phyloP scores from a whole-genome alignment of 2,329 filamentous ascomycete species.

The Trichoderma endophyticum region DNA sequence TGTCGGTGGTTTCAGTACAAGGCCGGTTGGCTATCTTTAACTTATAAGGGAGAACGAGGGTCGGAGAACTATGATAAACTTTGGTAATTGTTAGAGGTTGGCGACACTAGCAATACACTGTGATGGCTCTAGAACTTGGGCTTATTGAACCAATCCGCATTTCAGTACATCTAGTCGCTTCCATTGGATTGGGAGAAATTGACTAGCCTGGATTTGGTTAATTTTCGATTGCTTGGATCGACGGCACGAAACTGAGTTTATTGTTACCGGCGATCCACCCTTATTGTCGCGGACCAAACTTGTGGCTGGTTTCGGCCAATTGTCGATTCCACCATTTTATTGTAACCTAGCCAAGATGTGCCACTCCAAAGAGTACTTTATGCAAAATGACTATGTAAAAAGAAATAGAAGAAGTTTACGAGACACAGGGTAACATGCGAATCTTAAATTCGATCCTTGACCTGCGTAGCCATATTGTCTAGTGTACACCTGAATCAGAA shows the following conservation, averaged over 20 bases:
- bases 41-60: background rate
- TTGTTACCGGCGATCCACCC: background rate
- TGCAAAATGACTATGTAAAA: background rate
- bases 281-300: background rate
- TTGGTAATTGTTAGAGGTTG: background rate
- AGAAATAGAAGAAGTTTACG: background rate
- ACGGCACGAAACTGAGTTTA: background rate
- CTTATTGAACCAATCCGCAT: background rate
- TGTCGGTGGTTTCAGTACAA: background rate
- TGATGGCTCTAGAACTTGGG: background rate
- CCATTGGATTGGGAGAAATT: background rate
- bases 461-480: background rate
- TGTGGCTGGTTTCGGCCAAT: background rate
- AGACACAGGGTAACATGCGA: background rate
- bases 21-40: background rate
- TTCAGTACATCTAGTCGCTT: background rate
- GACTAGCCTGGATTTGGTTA: background rate
- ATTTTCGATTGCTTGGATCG: background rate
- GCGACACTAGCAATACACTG: background rate
- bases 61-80: background rate
- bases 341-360: background rate
- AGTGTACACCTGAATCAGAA: background rate
- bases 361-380: background rate
- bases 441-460: background rate
- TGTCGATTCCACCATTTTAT: background rate